These are phyloP conservation scores for Malus orientalis DNA, from an alignment of 306 rosid genomes.

Conservation along the genomic window DNA sequence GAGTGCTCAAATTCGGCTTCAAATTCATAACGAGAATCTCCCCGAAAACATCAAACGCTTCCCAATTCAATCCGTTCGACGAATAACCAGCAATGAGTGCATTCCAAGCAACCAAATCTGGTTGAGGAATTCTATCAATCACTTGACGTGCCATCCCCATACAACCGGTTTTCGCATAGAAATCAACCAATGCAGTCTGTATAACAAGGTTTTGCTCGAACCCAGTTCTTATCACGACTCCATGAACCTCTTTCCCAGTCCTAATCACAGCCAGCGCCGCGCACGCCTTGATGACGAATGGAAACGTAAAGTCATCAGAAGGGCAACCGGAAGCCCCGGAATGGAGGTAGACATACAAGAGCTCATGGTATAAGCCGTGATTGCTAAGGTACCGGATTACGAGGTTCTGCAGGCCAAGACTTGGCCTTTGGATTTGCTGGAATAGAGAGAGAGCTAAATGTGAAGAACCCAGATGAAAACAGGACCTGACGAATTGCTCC, in stretches of 20 bases:
- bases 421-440: conserved; percentile 16
- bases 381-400: conserved; percentile 22
- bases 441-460: conserved; percentile 17
- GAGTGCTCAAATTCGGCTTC: conserved; percentile 31
- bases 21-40: conserved; percentile 9
- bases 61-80: conserved; percentile 21
- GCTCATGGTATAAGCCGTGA: conserved; percentile 15
- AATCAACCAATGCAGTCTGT: conserved; percentile 21
- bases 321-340: conserved; percentile 21
- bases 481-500: conserved; percentile 12
- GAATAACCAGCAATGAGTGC: conserved; percentile 28
- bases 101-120: conserved; percentile 30
- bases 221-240: conserved; percentile 20
- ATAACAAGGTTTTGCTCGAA: conserved; percentile 21
- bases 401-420: conserved; percentile 20
- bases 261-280: conserved; percentile 13
- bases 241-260: conserved; percentile 21
- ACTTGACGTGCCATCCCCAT: conserved; percentile 12
- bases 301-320: conserved; percentile 26
- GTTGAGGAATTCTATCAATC: conserved; percentile 25
- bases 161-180: conserved; percentile 21
- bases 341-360: not conserved
- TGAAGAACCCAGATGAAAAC: conserved; percentile 25
- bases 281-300: conserved; percentile 28
- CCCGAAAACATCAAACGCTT: conserved; percentile 16